Percentiles rank a stretch among this genome's conserved stretches.
phyloP scores from a whole-genome alignment of 1,284 basidiomycete genomes.

The Laetiporus sulphureus region DNA sequence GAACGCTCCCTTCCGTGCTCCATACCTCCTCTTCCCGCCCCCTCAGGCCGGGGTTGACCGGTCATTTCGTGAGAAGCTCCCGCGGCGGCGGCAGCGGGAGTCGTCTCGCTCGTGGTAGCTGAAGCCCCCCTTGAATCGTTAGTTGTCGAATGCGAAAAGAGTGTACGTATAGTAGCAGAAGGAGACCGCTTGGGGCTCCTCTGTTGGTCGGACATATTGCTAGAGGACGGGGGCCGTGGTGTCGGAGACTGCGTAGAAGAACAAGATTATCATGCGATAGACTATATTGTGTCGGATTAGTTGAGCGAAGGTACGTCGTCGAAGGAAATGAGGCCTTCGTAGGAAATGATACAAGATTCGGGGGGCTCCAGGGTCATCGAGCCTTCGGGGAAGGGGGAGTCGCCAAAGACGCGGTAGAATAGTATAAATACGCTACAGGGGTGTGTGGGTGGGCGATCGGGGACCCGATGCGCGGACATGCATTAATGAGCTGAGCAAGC shows the following conservation, averaged over 20 bases:
- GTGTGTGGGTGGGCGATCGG: too few species aligned
- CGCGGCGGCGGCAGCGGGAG: slow-evolving; percentile 7
- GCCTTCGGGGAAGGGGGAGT: slow-evolving; percentile 18
- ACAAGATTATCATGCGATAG: slow-evolving; percentile 23
- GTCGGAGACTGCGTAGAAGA: slow-evolving; percentile 20
- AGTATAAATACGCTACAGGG: slow-evolving; percentile 15
- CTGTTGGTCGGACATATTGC: slow-evolving; percentile 15
- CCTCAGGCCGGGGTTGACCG: slow-evolving; percentile 10
- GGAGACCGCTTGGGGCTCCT: slow-evolving; percentile 9
- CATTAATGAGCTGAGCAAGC: slow-evolving; percentile 18
- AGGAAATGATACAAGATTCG: slow-evolving; percentile 23
- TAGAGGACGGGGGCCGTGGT: slow-evolving; percentile 15
- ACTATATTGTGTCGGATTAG: slow-evolving; percentile 25
- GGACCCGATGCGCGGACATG: slow-evolving; percentile 17
- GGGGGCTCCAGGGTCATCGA: slow-evolving; percentile 24
- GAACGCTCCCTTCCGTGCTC: slow-evolving; percentile 17
- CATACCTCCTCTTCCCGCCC: slow-evolving; percentile 10
- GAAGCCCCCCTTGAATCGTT: slow-evolving; percentile 12
- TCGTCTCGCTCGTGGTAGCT: slow-evolving; percentile 9
- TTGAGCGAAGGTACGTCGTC: slow-evolving; percentile 22
- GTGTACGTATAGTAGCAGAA: slow-evolving; percentile 14
- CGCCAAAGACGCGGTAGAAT: slow-evolving; percentile 13
- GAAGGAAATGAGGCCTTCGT: slow-evolving; percentile 21
- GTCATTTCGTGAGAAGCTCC: slow-evolving; percentile 8
- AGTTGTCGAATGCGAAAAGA: slow-evolving; percentile 12